Conservation (phyloP, 352 stramenopile genomes). For the Phytophthora rubi region DNA sequence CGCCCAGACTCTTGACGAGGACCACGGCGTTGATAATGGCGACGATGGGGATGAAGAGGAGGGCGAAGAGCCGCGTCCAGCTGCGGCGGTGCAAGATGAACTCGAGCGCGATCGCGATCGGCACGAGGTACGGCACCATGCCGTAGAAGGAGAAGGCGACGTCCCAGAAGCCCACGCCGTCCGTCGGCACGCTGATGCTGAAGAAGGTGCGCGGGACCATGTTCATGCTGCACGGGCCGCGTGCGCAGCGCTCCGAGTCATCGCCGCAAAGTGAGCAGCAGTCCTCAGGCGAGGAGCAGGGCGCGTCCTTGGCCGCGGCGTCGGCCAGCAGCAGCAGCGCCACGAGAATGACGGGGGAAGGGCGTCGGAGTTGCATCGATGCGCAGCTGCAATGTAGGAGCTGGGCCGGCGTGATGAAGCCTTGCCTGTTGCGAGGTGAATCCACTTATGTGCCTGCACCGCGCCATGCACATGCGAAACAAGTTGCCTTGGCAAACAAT, state of each 20-base stretch:
- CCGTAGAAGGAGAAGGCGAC: slow-evolving; percentile 59
- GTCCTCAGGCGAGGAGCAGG: slow-evolving; percentile 37
- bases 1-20: slow-evolving; percentile 45
- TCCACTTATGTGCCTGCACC: slow-evolving; percentile 19
- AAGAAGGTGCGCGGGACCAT: slow-evolving; percentile 53
- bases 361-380: slow-evolving; percentile 11
- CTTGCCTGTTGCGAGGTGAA: background rate
- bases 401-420: background rate
- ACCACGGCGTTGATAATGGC: slow-evolving; percentile 52
- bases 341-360: background rate
- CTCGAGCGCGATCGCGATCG: slow-evolving; percentile 44
- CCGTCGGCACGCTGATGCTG: slow-evolving; percentile 51
- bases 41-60: slow-evolving; percentile 60
- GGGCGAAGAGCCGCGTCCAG: slow-evolving; percentile 54
- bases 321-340: background rate
- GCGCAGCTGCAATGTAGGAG: no score
- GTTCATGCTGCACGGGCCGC: slow-evolving; percentile 58
- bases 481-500: no score
- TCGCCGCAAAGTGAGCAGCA: slow-evolving; percentile 58
- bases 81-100: slow-evolving; percentile 50
- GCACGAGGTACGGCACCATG: slow-evolving; percentile 64
- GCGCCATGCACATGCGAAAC: no score
- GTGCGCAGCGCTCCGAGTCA: slow-evolving; percentile 54
- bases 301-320: slow-evolving; percentile 24
- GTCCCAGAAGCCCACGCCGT: slow-evolving; percentile 55